Evolutionary conservation across 345 rosid species (phyloP), one percentile per base, ranked within the genome.

Genomic region (Lumnitzera racemosa): DNA sequence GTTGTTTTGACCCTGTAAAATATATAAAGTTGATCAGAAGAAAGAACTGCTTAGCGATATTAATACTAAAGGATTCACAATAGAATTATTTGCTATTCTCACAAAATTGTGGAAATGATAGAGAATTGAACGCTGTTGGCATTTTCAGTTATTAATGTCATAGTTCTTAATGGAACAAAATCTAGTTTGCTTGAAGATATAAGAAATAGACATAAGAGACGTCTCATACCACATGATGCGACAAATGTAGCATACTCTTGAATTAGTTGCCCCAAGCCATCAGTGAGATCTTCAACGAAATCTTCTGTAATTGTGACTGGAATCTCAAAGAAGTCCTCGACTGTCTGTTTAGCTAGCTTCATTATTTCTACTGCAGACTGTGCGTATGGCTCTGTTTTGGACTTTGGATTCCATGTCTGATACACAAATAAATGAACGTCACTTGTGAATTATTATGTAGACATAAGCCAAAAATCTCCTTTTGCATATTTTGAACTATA

Each of bases 341-440:
- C 68, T 0, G 73, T 78, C 47, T 83, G 91, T 57, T 83, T 81
- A 0, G 85, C 77, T 20, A 80, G 67, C 76, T 67, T 79, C 80
- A 81, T 82, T 15, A 90, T 49, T 63, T 84, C 96, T 61, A 73
- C 86, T 11, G 81, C 87, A 0, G 99, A 84, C 48, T 83, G 87
- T 11, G 87, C 84, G 43, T 90, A 84, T 3, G 96, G 96, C 61
- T 94, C 96, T 2, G 83, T 81, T 78, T 90, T 88, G 25, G 96
- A 88, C 68, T 83, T 90, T 0, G 92, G 92, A 72, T 86, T 90
- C 99, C 97, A 94, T 14, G 97, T 88, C 99, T 94, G 73, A 56
- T 67, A 29, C 46, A n/a, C 6, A 27, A 14, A 12, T 55, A 68
- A 48, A 64, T 47, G 41, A 15, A 13, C 13, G 10, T 24, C 36